These are phyloP conservation scores for Salix viminalis DNA, from an alignment of 345 rosid genomes.

Conservation along the genomic window DNA sequence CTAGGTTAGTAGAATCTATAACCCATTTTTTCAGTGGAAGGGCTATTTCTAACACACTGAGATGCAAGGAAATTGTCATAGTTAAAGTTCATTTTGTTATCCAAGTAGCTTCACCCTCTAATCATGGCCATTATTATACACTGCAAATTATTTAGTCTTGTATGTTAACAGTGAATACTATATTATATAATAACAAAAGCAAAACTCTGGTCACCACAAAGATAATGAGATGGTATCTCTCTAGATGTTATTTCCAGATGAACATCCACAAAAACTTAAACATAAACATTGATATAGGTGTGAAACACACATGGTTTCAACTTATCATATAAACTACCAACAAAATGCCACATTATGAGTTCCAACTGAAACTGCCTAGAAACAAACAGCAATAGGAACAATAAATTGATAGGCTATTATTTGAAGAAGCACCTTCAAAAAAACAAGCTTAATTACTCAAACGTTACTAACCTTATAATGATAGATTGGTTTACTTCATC, in stretches of 20 bases:
- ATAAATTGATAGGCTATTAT: neutral
- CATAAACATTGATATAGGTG: neutral
- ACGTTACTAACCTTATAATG: slow-evolving; percentile 79
- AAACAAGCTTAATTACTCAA: neutral
- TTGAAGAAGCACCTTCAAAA: neutral
- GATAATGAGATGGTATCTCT: neutral
- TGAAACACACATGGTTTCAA: neutral
- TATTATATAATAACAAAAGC: neutral
- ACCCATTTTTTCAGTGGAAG: neutral
- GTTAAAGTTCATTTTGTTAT: neutral
- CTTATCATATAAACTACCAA: neutral
- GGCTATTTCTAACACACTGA: neutral
- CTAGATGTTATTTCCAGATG: neutral
- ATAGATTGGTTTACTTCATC: slow-evolving; percentile 99
- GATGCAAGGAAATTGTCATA: neutral
- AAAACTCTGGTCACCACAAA: neutral
- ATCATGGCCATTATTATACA: neutral
- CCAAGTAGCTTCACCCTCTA: neutral
- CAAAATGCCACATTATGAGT: neutral
- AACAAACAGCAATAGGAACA: neutral
- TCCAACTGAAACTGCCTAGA: neutral
- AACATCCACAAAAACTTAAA: neutral
- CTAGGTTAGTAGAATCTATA: neutral
- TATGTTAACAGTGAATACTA: neutral
- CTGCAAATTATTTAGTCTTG: neutral